Percentiles rank a stretch among this genome's conserved stretches.
These are phyloP conservation scores for Colletotrichum sojae DNA, from an alignment of 2,329 filamentous ascomycete species.

Conservation along the genomic window DNA sequence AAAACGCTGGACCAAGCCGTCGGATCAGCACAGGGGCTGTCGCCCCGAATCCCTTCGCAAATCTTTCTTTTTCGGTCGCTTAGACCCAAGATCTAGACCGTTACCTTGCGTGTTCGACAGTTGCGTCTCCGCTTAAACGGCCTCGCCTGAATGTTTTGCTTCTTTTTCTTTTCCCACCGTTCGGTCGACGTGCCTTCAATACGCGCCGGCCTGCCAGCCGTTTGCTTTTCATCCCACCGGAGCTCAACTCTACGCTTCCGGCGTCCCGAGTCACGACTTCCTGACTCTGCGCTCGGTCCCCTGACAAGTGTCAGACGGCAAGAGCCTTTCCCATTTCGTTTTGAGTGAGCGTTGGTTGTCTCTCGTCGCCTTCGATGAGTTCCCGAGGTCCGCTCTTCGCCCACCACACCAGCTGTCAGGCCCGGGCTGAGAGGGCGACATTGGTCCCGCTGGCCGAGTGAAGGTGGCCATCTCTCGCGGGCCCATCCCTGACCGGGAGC, in stretches of 20 bases:
- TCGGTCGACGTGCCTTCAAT: slow-evolving; percentile 15
- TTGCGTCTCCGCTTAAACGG: not conserved
- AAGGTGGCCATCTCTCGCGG: not conserved
- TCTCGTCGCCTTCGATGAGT: not conserved
- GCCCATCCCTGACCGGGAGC: slow-evolving; percentile 27
- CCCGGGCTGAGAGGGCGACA: not conserved
- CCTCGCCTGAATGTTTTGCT: not conserved
- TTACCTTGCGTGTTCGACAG: not conserved
- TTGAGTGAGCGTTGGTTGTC: not conserved
- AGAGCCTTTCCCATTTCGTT: not conserved
- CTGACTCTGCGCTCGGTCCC: slow-evolving; percentile 24
- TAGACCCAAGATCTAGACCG: slow-evolving; percentile 4
- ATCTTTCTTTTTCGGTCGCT: slow-evolving; percentile 31
- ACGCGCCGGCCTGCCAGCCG: not conserved
- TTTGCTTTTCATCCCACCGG: not conserved
- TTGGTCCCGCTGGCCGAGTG: not conserved
- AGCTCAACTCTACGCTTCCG: slow-evolving; percentile 11
- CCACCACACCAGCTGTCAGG: slow-evolving; percentile 31
- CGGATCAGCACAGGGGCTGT: slow-evolving; percentile 20
- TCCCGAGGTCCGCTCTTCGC: not conserved
- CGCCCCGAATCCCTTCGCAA: slow-evolving; percentile 1
- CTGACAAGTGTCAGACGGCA: slow-evolving; percentile 27
- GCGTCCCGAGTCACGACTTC: not conserved
- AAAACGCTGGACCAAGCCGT: not conserved
- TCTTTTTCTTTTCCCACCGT: slow-evolving; percentile 12